These are phyloP conservation scores for Truncatella angustata DNA, from an alignment of 2,329 filamentous ascomycete species.

Conservation along the genomic window DNA sequence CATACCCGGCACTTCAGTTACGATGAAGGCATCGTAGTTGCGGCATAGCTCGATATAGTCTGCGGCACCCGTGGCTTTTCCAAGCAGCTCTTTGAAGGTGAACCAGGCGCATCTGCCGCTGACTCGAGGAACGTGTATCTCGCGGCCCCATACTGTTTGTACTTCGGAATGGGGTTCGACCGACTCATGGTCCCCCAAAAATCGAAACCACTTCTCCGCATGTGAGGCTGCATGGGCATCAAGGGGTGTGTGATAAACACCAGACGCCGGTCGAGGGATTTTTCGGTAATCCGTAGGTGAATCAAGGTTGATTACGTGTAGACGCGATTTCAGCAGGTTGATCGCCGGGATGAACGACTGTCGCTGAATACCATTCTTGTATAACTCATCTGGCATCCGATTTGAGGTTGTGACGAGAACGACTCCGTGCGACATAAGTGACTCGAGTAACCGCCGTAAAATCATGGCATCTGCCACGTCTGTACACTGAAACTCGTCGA, in stretches of 20 bases:
- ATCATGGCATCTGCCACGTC: slow-evolving; percentile 99
- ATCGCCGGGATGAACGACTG: slow-evolving; percentile 96
- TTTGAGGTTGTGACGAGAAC: slow-evolving; percentile 96
- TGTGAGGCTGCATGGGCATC: slow-evolving; percentile 75
- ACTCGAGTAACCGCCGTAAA: slow-evolving; percentile 79
- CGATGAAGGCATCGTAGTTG: slow-evolving; percentile 87
- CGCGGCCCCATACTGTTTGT: slow-evolving; percentile 88
- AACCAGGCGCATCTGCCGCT: slow-evolving; percentile 89
- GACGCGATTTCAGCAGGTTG: slow-evolving; percentile 77
- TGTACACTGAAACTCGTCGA: slow-evolving; percentile 98
- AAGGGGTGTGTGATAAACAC: slow-evolving; percentile 89
- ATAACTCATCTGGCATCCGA: slow-evolving; percentile 91
- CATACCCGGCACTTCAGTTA: slow-evolving; percentile 92
- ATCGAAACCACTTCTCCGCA: slow-evolving; percentile 92
- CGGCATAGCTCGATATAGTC: slow-evolving; percentile 92
- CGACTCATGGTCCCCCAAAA: slow-evolving; percentile 80
- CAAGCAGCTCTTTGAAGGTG: slow-evolving; percentile 89
- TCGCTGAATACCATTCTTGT: slow-evolving; percentile 96
- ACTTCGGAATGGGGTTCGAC: slow-evolving; percentile 72
- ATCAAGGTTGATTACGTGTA: slow-evolving; percentile 91
- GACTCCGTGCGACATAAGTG: slow-evolving; percentile 93
- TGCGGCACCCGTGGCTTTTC: slow-evolving; percentile 82
- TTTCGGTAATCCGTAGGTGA: slow-evolving; percentile 96
- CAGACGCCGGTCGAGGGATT: slow-evolving; percentile 87
- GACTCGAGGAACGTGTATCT: slow-evolving; percentile 82